Conservation (phyloP, 495 filamentous ascomycete species). For the Baudoinia panamericana region DNA sequence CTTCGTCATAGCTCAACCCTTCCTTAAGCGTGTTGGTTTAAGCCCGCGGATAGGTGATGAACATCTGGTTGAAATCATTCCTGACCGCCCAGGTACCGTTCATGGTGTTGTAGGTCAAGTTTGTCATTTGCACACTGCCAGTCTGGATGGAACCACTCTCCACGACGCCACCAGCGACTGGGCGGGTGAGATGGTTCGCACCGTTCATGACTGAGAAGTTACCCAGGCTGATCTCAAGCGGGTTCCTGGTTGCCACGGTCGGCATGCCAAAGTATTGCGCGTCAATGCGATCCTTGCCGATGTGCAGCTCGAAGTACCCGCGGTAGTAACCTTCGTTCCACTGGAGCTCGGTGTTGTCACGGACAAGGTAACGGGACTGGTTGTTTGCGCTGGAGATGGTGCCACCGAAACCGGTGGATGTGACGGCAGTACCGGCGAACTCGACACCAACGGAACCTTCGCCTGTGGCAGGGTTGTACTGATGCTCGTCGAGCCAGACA, state of each 20-base stretch:
- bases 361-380: constrained; percentile 31
- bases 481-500: constrained; percentile 41
- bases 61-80: no score
- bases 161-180: constrained; percentile 32
- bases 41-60: no score
- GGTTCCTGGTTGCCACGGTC: constrained; percentile 21
- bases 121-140: constrained; percentile 33
- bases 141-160: constrained; percentile 36
- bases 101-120: constrained; percentile 27
- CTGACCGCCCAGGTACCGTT: no score
- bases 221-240: constrained; percentile 40
- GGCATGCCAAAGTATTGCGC: constrained; percentile 42
- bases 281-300: constrained; percentile 20
- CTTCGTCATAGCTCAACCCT: no score
- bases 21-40: no score
- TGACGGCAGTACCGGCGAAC: constrained; percentile 50
- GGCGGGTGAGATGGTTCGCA: constrained; percentile 37
- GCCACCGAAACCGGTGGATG: constrained; percentile 34
- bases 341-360: constrained; percentile 44
- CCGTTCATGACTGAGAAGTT: constrained; percentile 43
- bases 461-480: constrained; percentile 44
- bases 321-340: constrained; percentile 57
- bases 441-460: constrained; percentile 48
- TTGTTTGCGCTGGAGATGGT: constrained; percentile 31
- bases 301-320: constrained; percentile 31